These are phyloP conservation scores for Penicillium concentricum DNA, from an alignment of 2,329 filamentous ascomycete genomes.

Conservation along the genomic window DNA sequence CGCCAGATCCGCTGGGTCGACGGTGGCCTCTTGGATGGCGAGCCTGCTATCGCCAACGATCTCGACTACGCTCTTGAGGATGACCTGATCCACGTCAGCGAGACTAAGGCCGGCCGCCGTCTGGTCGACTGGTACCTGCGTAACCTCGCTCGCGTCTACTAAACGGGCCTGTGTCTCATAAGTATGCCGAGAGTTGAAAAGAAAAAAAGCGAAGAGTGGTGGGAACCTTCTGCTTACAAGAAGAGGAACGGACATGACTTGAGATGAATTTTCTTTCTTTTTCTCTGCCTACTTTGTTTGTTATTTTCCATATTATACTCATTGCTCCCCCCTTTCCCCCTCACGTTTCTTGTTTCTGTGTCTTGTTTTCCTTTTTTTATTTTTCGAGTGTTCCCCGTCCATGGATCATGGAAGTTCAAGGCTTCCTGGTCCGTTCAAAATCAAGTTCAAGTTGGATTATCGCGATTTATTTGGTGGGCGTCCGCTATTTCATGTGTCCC, in stretches of 20 bases:
- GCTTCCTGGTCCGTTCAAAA: conserved; percentile 19
- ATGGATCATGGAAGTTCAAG: conserved; percentile 11
- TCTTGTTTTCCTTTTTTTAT: conserved; percentile 14
- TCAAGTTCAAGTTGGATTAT: conserved; percentile 24
- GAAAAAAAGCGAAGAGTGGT: conserved; percentile 22
- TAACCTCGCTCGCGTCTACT: conserved; percentile 94
- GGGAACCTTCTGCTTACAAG: conserved; percentile 19
- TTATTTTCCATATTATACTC: conserved; percentile 20
- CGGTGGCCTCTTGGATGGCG: conserved; percentile 84
- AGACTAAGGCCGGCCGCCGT: conserved; percentile 96
- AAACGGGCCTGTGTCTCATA: conserved; percentile 32
- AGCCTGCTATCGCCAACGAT: conserved; percentile 89
- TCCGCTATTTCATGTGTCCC: conserved; percentile 24
- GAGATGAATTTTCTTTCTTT: conserved; percentile 30
- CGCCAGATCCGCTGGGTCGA: conserved; percentile 94
- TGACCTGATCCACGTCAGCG: conserved; percentile 96
- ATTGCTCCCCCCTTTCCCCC: conserved; percentile 6
- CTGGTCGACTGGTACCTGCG: conserved; percentile 98
- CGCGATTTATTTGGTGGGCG: conserved; percentile 26
- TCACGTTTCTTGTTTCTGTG: conserved; percentile 14
- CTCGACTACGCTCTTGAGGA: conserved; percentile 96
- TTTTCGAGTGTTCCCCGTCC: conserved; percentile 13
- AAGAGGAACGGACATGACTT: conserved; percentile 29
- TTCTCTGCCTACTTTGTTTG: conserved; percentile 22
- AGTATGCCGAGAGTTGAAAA: conserved; percentile 17